phyloP scores from a whole-genome alignment of 2,329 filamentous ascomycete genomes.

The Colletotrichum sublineola region DNA sequence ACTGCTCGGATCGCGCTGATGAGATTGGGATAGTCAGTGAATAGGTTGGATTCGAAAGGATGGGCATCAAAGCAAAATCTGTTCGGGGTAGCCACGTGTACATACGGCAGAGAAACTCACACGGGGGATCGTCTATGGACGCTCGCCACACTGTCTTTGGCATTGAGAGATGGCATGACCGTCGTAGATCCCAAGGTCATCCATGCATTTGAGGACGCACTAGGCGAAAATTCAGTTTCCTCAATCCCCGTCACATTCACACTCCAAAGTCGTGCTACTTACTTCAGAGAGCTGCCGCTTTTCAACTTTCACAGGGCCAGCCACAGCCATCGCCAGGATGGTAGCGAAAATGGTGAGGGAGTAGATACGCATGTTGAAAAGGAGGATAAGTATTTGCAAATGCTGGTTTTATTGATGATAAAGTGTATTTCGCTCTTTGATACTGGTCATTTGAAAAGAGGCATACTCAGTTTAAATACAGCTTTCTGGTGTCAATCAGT shows the following conservation, averaged over 20 bases:
- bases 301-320: neutral
- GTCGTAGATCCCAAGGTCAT: slow-evolving; percentile 25
- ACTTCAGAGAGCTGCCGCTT: slow-evolving; percentile 25
- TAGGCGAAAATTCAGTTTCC: neutral
- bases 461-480: neutral
- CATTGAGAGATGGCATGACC: slow-evolving; percentile 11
- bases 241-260: neutral
- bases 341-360: neutral
- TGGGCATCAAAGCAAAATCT: neutral
- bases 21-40: neutral
- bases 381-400: too few relatives aligned
- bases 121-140: neutral
- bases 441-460: neutral
- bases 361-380: neutral
- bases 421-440: neutral
- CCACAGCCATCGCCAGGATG: neutral
- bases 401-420: neutral
- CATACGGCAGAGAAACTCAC: neutral
- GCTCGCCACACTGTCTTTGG: slow-evolving; percentile 16
- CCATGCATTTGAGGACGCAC: slow-evolving; percentile 18
- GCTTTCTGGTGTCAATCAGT: neutral
- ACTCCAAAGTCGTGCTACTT: neutral
- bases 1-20: neutral
- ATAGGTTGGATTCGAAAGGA: too few relatives aligned
- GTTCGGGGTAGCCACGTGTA: too few relatives aligned